Base-by-base conservation (phyloP, 2,329 filamentous ascomycete genomes). In the Alternaria sp. region DNA sequence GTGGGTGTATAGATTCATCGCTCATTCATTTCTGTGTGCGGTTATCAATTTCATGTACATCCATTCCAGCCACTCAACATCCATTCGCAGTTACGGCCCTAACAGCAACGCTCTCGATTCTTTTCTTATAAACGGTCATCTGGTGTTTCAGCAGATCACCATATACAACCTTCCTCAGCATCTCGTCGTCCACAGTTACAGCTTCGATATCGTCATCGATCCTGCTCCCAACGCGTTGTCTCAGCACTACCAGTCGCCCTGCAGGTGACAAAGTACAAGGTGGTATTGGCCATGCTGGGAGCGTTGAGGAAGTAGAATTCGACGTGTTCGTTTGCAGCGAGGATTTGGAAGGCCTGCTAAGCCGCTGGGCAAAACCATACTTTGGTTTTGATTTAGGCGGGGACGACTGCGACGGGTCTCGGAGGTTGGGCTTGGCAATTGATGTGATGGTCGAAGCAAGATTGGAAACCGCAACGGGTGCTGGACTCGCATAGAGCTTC, bases 111-210 rank as follows among this genome's bases (percentile, higher is more conserved):
- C 82, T 80, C 73, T 95, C 89, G 42, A 96, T 85, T 52, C 92
- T 80, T 21, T 83, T 85, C 13, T 86, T 86, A 77, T 96, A 96
- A 21, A 95, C 72, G 58, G 81, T 86, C 92, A 96, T 96, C 66
- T 88, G 82, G 78, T 96, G 92, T 73, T 88, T 90, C 41, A 92
- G 81, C 0, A 91, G 90, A 73, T 96, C 92, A 0, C 92, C 92
- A 84, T 92, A 96, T 4, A 96, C 82, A 0, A 93, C 84, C 2
- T 82, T 83, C 24, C 89, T 81, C 50, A 96, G 76, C 71, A 90
- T 82, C 41, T 88, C 85, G 63, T 95, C 90, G 0, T 81, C 85
- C 8, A 89, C 84, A 9, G 88, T 83, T 61, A 88, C 88, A 2
- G 91, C 91, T 45, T 90, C 84, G 0, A 93, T 85, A 4, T 87